Evolutionary conservation across 75 land plant genomes (phyloP), one percentile per base, ranked within the genome.

Genomic region (Adiantum capillusveneris): DNA sequence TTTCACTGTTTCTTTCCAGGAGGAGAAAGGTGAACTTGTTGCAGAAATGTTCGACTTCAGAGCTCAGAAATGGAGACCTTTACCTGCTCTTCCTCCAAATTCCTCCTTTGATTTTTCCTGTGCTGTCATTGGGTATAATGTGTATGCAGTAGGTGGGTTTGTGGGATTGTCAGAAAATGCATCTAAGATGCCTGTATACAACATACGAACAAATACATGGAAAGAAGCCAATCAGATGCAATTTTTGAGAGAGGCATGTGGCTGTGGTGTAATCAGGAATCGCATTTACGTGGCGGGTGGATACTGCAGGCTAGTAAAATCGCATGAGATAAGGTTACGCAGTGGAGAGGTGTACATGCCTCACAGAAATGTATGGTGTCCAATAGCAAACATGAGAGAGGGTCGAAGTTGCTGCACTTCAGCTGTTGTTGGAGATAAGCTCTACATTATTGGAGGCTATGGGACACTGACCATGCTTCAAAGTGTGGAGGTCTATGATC

Each of bases 251-350:
- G 63, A 61, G 21, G 63, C 63, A 13, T 61, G 11, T 29, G 63
- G 56, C 2, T 61, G 63, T 44, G 63, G 63, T 20, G 63, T 46
- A 11, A 61, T 61, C 11, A 6, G 43, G 16, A 55, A 55, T 1
- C 18, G 63, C 12, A 61, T 61, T 17, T 61, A 61, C 21, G 63
- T 61, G 3, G 63, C 63, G 43, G 63, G 63, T 18, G 63, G 63
- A 14, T 29, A 16, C 20, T 61, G 63, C 25, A 42, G 63, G 55
- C 62, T n/a, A n/a, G 9, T 44, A 21, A 25, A 31, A 12, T 21
- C 25, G n/a, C 13, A 61, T 2, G 14, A 45, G 20, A 25, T 7
- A 11, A 52, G 56, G 50, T 17, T 61, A 13, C 41, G 52, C 20
- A 34, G 44, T 44, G 63, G 25, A 11, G 63, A 61, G 21, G 25